A percentile compares a stretch with the other conserved stretches of the same genome.
Conservation (phyloP, 1,284 basidiomycete species). For the Trichosporon ovoides region DNA sequence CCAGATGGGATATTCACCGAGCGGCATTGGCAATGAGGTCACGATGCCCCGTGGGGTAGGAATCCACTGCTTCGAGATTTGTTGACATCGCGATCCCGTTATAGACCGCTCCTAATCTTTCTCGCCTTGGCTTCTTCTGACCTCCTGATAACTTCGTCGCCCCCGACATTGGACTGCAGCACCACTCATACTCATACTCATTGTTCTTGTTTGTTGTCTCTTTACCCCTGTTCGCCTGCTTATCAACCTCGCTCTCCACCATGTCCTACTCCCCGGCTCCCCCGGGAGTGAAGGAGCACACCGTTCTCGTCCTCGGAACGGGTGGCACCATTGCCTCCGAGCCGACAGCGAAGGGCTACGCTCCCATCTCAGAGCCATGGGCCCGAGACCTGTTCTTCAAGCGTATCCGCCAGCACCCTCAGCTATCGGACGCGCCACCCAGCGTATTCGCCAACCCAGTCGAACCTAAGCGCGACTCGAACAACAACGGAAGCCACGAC, state of each 20-base stretch:
- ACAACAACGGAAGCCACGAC: conserved; percentile 25
- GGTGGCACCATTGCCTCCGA: conserved; percentile 45
- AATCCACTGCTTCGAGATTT: not conserved
- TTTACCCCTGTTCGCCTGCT: too few relatives aligned
- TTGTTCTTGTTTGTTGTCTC: too few relatives aligned
- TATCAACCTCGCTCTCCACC: not conserved
- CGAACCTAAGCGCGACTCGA: conserved; percentile 2
- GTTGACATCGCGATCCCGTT: not conserved
- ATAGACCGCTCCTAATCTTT: not conserved
- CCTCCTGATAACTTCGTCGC: too few relatives aligned
- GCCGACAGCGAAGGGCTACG: conserved; percentile 35
- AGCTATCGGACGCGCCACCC: conserved; percentile 25
- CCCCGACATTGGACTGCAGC: too few relatives aligned
- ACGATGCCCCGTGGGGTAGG: not conserved
- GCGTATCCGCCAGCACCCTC: conserved; percentile 44
- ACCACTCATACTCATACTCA: too few relatives aligned
- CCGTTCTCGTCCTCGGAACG: conserved; percentile 42
- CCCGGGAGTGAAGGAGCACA: conserved; percentile 5
- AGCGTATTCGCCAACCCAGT: conserved; percentile 3
- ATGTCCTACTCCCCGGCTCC: conserved; percentile 3
- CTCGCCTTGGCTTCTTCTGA: not conserved
- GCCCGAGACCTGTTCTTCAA: conserved; percentile 39
- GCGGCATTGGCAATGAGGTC: not conserved
- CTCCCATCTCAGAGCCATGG: conserved; percentile 33
- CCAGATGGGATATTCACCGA: not conserved